Evolutionary conservation across 1,284 basidiomycete species (phyloP).

Genomic region (Phellinidium pouzarii): DNA sequence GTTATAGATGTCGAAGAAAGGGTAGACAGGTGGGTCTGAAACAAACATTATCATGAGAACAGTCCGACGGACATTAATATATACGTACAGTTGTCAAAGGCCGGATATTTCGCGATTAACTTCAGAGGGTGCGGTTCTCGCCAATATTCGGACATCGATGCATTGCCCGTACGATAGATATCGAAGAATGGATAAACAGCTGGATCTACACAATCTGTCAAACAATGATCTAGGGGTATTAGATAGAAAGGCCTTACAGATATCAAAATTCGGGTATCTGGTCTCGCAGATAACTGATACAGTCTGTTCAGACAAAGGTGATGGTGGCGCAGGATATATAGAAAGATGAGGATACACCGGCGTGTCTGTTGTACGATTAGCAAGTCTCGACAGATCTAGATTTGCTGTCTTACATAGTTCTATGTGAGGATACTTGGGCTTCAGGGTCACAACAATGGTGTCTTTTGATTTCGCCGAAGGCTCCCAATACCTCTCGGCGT

Average conservation of each 20-base stretch:
- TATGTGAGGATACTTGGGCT: constrained; percentile 8
- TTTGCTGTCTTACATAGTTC: constrained; percentile 21
- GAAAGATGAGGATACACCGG: constrained; percentile 25
- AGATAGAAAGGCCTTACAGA: constrained; percentile 7
- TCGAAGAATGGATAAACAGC: constrained; percentile 23
- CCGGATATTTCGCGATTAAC: constrained; percentile 25
- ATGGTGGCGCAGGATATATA: constrained; percentile 24
- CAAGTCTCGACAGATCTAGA: background rate
- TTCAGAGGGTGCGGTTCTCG: constrained; percentile 3
- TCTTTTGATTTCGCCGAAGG: background rate
- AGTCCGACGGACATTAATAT: background rate
- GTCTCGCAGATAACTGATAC: background rate
- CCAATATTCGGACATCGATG: background rate
- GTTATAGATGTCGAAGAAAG: constrained; percentile 17
- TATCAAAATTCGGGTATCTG: constrained; percentile 16
- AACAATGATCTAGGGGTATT: background rate
- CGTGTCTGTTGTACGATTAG: constrained; percentile 7
- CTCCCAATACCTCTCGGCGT: background rate
- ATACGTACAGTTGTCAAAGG: constrained; percentile 29
- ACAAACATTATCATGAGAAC: constrained; percentile 6
- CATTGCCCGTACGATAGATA: constrained; percentile 10
- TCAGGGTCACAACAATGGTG: background rate
- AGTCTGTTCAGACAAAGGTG: background rate
- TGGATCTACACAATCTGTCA: constrained; percentile 19
- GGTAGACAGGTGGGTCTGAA: constrained; percentile 32